These are phyloP conservation scores for Cucurbitaria berberidis DNA, from an alignment of 2,329 filamentous ascomycete genomes.

Conservation along the genomic window DNA sequence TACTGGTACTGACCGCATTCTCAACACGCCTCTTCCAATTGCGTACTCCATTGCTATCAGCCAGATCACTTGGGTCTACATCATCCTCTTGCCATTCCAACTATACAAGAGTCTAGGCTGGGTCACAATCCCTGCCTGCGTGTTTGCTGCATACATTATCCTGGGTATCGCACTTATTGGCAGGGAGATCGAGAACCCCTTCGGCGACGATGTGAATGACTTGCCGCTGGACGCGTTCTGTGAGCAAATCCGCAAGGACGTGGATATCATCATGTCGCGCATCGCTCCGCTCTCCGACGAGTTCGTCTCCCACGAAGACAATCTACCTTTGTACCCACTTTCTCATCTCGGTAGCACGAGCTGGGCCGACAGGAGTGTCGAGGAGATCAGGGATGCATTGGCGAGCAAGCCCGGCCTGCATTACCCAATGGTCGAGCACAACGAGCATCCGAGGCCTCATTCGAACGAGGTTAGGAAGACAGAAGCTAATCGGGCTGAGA, in stretches of 20 bases:
- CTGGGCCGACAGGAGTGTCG: conserved; percentile 45
- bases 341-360: conserved; percentile 41
- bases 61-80: conserved; percentile 85
- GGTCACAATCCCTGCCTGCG: conserved; percentile 78
- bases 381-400: conserved; percentile 51
- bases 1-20: conserved; percentile 74
- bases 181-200: conserved; percentile 83
- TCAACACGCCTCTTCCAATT: conserved; percentile 79
- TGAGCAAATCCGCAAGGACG: conserved; percentile 72
- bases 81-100: conserved; percentile 81
- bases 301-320: conserved; percentile 57
- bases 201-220: conserved; percentile 84
- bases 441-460: conserved; percentile 13
- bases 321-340: conserved; percentile 63
- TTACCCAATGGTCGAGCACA: conserved; percentile 13
- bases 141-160: conserved; percentile 79
- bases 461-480: conserved; percentile 10
- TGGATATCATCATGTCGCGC: conserved; percentile 72
- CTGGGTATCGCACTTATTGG: conserved; percentile 78
- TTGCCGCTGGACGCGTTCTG: conserved; percentile 70
- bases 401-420: conserved; percentile 39
- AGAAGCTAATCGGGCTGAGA: conserved; percentile 18
- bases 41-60: conserved; percentile 86
- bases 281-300: conserved; percentile 58
- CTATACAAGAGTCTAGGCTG: conserved; percentile 67